Conservation (phyloP, 139 green algal species). For the Edaphochlamys debaryana region DNA sequence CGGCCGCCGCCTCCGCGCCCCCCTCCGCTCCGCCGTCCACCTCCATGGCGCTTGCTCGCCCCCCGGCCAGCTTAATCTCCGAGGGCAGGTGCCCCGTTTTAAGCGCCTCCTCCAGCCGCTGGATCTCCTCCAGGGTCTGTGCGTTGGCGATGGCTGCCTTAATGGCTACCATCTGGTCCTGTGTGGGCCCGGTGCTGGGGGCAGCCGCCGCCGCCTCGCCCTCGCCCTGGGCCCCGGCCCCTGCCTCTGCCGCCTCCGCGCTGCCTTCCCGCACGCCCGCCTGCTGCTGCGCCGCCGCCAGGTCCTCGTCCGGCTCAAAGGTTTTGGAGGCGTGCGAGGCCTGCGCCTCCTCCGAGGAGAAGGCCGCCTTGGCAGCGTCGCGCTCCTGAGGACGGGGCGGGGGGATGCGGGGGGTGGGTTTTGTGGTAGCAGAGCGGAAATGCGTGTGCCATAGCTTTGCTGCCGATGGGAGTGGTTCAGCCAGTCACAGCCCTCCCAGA, state of each 20-base stretch:
- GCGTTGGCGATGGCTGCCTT: slow-evolving; percentile 91
- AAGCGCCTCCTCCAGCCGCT: slow-evolving; percentile 85
- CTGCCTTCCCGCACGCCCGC: slow-evolving; percentile 31
- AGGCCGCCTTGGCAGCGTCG: slow-evolving; percentile 72
- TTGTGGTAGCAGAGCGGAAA: neutral
- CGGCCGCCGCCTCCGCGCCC: too few relatives aligned
- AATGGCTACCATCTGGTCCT: slow-evolving; percentile 86
- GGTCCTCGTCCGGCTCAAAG: slow-evolving; percentile 80
- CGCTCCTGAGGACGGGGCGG: slow-evolving; percentile 68
- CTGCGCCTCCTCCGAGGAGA: slow-evolving; percentile 57
- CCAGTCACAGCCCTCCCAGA: too few relatives aligned
- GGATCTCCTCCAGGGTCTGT: slow-evolving; percentile 93
- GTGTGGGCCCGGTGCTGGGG: slow-evolving; percentile 62
- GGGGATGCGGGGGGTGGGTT: neutral
- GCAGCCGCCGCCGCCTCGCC: slow-evolving; percentile 2
- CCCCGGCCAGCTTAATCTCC: slow-evolving; percentile 32
- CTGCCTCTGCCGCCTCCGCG: slow-evolving; percentile 2
- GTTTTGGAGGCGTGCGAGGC: slow-evolving; percentile 66
- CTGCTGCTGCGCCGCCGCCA: slow-evolving; percentile 58
- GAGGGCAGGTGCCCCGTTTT: slow-evolving; percentile 78
- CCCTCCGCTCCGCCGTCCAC: too few relatives aligned
- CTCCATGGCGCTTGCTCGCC: neutral
- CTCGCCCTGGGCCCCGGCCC: neutral
- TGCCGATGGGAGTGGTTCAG: too few relatives aligned
- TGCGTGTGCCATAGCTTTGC: neutral